Evolutionary conservation across 495 filamentous ascomycete species (phyloP), one percentile per base, ranked within the genome.

Genomic region (Usnea hakonensis): DNA sequence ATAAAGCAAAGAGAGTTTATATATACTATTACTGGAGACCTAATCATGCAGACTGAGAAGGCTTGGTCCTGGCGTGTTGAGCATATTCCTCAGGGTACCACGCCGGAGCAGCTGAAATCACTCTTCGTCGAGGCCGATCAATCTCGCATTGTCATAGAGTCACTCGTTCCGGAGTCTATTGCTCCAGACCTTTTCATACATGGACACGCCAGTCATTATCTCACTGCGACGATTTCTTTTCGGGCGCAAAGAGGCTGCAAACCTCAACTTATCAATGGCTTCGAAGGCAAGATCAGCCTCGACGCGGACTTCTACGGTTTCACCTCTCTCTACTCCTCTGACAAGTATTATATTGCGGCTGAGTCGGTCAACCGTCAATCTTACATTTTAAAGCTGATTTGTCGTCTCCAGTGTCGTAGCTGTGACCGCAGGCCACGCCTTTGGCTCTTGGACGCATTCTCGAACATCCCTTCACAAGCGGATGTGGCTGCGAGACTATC

Each of bases 401-500:
- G 17, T 10, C 13, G 43, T 41, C 23, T 28, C 30, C 57, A 74
- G 71, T 36, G 68, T 76, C 17, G 69, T 76, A 58, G 74, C 72
- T 28, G 65, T 76, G 30, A 69, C 72, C 19, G 71, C 65, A n/a
- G 72, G 64, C 26, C 68, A 74, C 60, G 66, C 73, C 2, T 77
- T 71, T 60, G 74, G 68, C 19, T 74, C 73, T 28, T 77, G 73
- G 73, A 58, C 67, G 41, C 65, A 68, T 26, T 59, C 63, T 26
- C n/a, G n/a, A n/a, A n/a, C n/a, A n/a, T n/a, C n/a, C n/a, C n/a
- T n/a, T n/a, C 19, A 61, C 30, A 35, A 64, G 14, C 63, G 63
- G 2, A 76, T 76, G 73, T 77, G 73, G 75, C 73, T 77, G 8
- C 66, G 67, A 10, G 72, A 77, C 62, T 74, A 71, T 59, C 66